Base-by-base conservation (phyloP, 1,284 basidiomycete genomes). In the Cerrena zonata region DNA sequence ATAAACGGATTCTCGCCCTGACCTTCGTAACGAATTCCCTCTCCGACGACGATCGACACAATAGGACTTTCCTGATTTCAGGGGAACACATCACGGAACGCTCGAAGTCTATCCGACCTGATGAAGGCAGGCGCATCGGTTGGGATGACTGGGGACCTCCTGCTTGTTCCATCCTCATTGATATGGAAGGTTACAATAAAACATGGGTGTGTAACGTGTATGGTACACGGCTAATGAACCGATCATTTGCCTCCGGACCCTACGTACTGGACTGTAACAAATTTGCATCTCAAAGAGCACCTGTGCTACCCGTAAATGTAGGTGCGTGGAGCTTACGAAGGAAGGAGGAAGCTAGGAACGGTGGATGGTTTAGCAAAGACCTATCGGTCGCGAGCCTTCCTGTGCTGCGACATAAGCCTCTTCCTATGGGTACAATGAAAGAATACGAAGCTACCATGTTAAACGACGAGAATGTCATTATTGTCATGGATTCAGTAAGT, bases 201-300 rank as follows among this genome's bases (percentile, higher is more conserved):
- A 61, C 69, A 18, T 85, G 79, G 79, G 77, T 79, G 5, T 85
- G 82, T 65, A 80, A 78, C 57, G 74, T 81, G 23, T 75, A 72
- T 58, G 82, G 82, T 12, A 72, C 70, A 39, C 71, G 70, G n/a
- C 7, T 19, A 5, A 19, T 26, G 13, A 4, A 41, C 7, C 21
- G 30, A 15, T 5, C 4, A 45, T n/a, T 19, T 18, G 22, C 40
- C 26, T 15, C 36, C 39, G 49, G 55, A 39, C 45, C 64, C 37
- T 45, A 58, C 36, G 53, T 62, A 36, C 73, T 75, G 57, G 80
- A 84, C 61, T 82, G 82, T 55, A 79, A 80, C 56, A 72, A 68
- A 52, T 59, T 70, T 23, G 70, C 70, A 39, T 56, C n/a, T 76
- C 25, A 62, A 63, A 53, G 68, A 34, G 49, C 59, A 2, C 30